phyloP scores from a whole-genome alignment of 371 early-diverging fungal genomes.

The Mycotypha africana region DNA sequence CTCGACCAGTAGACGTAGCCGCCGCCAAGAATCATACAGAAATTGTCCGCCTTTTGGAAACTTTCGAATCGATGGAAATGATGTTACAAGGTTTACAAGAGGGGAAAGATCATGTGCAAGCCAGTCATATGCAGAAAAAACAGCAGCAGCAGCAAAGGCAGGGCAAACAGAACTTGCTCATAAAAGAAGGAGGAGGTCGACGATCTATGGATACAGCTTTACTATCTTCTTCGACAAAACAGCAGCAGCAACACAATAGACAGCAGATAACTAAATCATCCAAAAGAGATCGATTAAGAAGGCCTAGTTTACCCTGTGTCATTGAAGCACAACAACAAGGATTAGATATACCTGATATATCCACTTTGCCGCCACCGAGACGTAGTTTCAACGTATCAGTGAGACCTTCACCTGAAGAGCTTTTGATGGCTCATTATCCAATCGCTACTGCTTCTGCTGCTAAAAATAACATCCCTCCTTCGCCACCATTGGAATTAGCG shows the following conservation, averaged over 20 bases:
- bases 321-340: constrained; percentile 13
- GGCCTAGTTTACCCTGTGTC: constrained; percentile 16
- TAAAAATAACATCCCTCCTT: too few relatives aligned
- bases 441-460: too few relatives aligned
- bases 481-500: constrained; percentile 5
- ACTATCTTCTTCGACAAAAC: too few relatives aligned
- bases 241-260: constrained; percentile 7
- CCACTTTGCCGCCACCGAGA: constrained; percentile 16
- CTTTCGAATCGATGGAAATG: constrained; percentile 16
- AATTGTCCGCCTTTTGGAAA: constrained; percentile 38
- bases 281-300: constrained; percentile 9
- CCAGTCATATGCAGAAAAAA: too few relatives aligned
- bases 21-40: constrained; percentile 49
- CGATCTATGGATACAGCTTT: constrained; percentile 18
- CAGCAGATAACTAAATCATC: too few relatives aligned
- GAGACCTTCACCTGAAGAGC: constrained; percentile 16
- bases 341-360: constrained; percentile 18
- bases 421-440: too few relatives aligned
- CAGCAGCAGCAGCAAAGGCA: too few relatives aligned
- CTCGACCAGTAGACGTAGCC: constrained; percentile 54
- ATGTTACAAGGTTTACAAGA: constrained; percentile 24
- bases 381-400: constrained; percentile 16
- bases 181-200: constrained; percentile 1
- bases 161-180: too few relatives aligned
- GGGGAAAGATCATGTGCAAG: constrained; percentile 4